Conservation (phyloP, 2,329 filamentous ascomycete species). For the Diaporthe sp. region DNA sequence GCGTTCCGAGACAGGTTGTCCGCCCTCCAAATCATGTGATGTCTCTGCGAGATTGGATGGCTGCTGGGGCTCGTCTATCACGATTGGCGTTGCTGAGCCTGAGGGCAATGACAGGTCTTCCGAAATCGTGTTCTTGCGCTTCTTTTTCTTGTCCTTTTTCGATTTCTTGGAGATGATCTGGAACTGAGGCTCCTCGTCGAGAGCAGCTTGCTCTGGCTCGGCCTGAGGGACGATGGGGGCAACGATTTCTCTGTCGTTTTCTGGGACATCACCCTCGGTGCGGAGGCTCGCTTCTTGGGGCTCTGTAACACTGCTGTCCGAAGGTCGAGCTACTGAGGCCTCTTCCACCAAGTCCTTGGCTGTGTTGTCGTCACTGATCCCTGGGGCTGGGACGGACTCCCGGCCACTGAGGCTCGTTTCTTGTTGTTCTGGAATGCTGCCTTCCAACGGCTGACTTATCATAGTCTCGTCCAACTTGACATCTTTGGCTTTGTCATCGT, state of each 20-base stretch:
- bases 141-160: conserved; percentile 15
- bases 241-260: neutral
- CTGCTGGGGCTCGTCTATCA: neutral
- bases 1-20: neutral
- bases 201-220: neutral
- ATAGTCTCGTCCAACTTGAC: neutral
- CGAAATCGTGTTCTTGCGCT: conserved; percentile 6
- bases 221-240: neutral
- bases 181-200: neutral
- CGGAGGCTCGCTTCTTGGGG: neutral
- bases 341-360: neutral
- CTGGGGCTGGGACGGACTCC: neutral
- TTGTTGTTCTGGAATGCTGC: neutral
- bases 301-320: neutral
- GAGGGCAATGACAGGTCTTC: neutral
- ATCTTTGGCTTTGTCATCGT: neutral
- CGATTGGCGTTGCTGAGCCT: neutral
- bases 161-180: neutral
- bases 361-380: neutral
- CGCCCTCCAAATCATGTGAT: neutral
- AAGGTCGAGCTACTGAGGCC: neutral
- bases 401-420: neutral
- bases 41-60: neutral
- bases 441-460: neutral
- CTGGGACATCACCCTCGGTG: neutral